These are phyloP conservation scores for Tilletia indica DNA, from an alignment of 1,284 basidiomycete species.

Conservation along the genomic window DNA sequence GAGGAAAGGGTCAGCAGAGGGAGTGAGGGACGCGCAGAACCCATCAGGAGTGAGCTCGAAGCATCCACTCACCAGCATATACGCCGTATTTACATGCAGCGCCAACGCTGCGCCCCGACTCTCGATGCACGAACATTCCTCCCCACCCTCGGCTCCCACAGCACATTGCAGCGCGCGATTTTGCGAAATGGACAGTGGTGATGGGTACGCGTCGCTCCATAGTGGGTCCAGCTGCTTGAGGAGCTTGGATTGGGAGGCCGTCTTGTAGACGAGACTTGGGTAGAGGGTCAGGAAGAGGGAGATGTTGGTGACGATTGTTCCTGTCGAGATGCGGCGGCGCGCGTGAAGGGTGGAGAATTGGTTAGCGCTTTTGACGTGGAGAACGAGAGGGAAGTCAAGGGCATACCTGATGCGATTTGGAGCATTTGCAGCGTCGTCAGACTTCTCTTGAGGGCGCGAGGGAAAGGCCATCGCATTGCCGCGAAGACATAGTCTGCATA, in stretches of 20 bases:
- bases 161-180: neutral
- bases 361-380: too few relatives aligned
- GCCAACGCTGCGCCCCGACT: conserved; percentile 38
- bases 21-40: too few relatives aligned
- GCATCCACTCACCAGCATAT: conserved; percentile 38
- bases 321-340: conserved; percentile 16
- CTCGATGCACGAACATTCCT: conserved; percentile 33
- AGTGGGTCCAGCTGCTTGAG: conserved; percentile 7
- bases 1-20: neutral
- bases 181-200: neutral
- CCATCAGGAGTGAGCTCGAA: too few relatives aligned
- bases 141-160: neutral
- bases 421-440: conserved; percentile 49
- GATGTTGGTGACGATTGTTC: conserved; percentile 45
- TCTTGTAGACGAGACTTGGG: conserved; percentile 23
- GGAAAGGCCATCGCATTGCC: conserved; percentile 44
- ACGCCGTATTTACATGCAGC: conserved; percentile 45
- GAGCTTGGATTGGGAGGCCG: neutral
- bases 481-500: conserved; percentile 41
- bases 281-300: conserved; percentile 36
- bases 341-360: neutral
- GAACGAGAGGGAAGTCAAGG: conserved; percentile 11
- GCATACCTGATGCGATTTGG: conserved; percentile 38
- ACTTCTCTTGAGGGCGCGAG: conserved; percentile 42
- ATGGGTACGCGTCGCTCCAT: conserved; percentile 10